phyloP scores from a whole-genome alignment of 2,329 filamentous ascomycete genomes.

The Verticillium tricorpus region DNA sequence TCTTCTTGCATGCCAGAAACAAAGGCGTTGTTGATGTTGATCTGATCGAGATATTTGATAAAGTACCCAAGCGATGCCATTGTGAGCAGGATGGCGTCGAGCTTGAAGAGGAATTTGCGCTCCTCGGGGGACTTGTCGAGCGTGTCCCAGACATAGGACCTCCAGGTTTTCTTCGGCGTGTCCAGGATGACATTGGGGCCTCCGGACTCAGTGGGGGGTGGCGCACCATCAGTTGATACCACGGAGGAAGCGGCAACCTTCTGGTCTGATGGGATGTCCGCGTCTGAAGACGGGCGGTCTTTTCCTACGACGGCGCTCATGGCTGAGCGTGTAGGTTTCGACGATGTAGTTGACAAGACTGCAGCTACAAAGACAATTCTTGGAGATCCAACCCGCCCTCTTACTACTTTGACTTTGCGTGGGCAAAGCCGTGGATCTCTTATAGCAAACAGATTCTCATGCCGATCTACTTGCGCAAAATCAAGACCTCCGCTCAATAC shows the following conservation, averaged over 20 bases:
- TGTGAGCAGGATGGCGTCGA: slow-evolving; percentile 33
- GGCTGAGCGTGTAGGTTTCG: too few species aligned
- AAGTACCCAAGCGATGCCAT: slow-evolving; percentile 25
- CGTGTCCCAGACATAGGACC: slow-evolving; percentile 45
- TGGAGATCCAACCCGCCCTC: not conserved
- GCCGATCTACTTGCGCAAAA: not conserved
- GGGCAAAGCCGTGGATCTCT: not conserved
- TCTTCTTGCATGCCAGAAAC: slow-evolving; percentile 22
- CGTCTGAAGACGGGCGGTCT: not conserved
- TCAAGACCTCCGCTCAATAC: not conserved
- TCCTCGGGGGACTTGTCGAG: slow-evolving; percentile 37
- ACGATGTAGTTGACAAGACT: not conserved
- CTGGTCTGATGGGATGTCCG: not conserved
- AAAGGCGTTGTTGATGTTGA: slow-evolving; percentile 29
- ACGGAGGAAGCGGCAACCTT: not conserved
- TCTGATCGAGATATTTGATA: slow-evolving; percentile 24
- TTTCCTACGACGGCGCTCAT: not conserved
- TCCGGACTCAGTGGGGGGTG: not conserved
- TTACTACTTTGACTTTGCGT: not conserved
- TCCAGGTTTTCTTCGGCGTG: slow-evolving; percentile 35
- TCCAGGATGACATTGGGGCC: slow-evolving; percentile 14
- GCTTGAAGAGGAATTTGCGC: slow-evolving; percentile 34
- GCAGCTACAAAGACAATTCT: not conserved
- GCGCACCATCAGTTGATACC: not conserved
- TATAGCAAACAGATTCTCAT: not conserved